phyloP scores from a whole-genome alignment of 192 early-diverging fungal species.

The Dimargaris verticillata region DNA sequence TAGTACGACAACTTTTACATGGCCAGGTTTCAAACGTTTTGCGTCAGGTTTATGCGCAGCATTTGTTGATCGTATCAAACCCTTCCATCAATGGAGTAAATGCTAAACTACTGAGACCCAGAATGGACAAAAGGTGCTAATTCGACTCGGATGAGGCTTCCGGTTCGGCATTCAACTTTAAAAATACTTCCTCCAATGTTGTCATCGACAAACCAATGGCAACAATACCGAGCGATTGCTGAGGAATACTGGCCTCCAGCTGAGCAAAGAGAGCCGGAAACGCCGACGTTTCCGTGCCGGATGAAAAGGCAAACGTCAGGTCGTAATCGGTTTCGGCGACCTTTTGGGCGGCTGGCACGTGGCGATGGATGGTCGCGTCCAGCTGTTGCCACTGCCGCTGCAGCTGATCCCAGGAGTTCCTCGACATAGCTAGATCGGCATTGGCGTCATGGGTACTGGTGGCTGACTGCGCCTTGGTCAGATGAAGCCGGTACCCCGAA shows the following conservation, averaged over 20 bases:
- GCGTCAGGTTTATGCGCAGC: no score
- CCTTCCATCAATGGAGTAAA: no score
- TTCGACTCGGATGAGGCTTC: no score
- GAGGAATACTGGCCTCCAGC: conserved; percentile 15
- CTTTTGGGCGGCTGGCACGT: conserved; percentile 21
- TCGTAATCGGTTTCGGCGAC: conserved; percentile 20
- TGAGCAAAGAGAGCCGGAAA: conserved; percentile 15
- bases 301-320: conserved; percentile 13
- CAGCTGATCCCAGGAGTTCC: not conserved
- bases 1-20: no score
- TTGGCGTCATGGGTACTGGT: no score
- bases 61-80: no score
- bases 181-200: conserved; percentile 33
- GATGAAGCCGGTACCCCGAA: conserved; percentile 32
- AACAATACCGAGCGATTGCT: conserved; percentile 10
- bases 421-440: no score
- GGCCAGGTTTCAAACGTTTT: no score
- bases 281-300: conserved; percentile 14
- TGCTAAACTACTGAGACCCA: no score
- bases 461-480: conserved; percentile 21
- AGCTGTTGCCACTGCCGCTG: conserved; percentile 12
- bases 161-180: conserved; percentile 12
- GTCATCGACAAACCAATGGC: conserved; percentile 27
- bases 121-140: no score
- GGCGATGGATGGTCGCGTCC: conserved; percentile 17